Base-by-base conservation (phyloP, 2,329 filamentous ascomycete species). In the Graphiopsis chlorocephala region DNA sequence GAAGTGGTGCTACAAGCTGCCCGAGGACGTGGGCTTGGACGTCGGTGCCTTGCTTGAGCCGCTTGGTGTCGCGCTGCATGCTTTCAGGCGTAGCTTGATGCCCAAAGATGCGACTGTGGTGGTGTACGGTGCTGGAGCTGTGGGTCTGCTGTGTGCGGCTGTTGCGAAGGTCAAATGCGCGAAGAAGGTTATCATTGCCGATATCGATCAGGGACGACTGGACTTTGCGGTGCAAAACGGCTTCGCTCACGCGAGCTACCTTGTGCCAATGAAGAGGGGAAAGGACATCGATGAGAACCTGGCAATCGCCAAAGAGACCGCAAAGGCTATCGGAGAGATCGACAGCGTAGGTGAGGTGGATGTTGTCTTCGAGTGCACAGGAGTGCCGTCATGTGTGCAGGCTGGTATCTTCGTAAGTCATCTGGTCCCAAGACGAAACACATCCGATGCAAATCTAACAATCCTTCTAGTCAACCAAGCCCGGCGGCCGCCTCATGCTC, bases 341-440 rank as follows among this genome's bases (percentile, higher is more conserved):
- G 70, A 73, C 52, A 72, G 72, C 56, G 70, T 81, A 17, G 80
- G 79, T 1, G 88, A 90, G 55, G 84, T 91, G 2, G 88, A 91
- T 71, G 77, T 89, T 5, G 86, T 89, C 0, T 92, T 92, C 68
- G 90, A 93, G 76, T 92, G 90, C 73, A 92, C 90, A 0, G 90
- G 90, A 29, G 90, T 92, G 66, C 89, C 90, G 67, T 82, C 85
- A 0, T 92, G 90, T 74, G 88, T 91, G 78, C 90, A 92, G 74
- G 89, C 88, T 1, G 84, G 86, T n/a, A 85, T 93, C 23, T 92
- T 90, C 69, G 88, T 82, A 69, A 73, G 78, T 75, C 17, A 52
- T 35, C 17, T 17, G 11, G n/a, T 53, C 12, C 26, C 8, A 20
- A 12, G 15, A n/a, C 26, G 10, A 17, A 31, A 4, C 50, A 31